These are phyloP conservation scores for Colletotrichum costaricense DNA, from an alignment of 2,329 filamentous ascomycete genomes.

Conservation along the genomic window DNA sequence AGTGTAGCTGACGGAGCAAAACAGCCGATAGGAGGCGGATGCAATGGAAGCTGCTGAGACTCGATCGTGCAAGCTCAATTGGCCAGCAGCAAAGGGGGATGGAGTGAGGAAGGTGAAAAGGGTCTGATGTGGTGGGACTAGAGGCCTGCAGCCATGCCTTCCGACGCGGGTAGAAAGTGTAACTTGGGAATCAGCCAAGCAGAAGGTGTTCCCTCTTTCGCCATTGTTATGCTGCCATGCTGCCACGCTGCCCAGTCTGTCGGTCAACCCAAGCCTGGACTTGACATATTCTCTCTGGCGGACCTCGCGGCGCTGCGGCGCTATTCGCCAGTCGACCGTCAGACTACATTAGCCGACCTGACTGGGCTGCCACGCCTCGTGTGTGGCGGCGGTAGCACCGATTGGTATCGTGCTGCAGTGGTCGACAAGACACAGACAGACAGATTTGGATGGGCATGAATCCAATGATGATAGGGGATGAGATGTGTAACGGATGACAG, in stretches of 20 bases:
- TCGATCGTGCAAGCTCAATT: slow-evolving; percentile 4
- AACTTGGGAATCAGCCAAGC: slow-evolving; percentile 23
- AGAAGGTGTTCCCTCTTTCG: not conserved
- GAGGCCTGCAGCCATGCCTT: slow-evolving; percentile 24
- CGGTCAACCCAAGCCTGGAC: not conserved
- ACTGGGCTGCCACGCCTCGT: not conserved
- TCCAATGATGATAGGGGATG: not conserved
- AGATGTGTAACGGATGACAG: not conserved
- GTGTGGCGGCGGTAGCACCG: not conserved
- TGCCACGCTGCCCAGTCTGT: not conserved
- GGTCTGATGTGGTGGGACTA: slow-evolving; percentile 11
- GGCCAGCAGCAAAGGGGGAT: not conserved
- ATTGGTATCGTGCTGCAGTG: not conserved
- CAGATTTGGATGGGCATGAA: not conserved
- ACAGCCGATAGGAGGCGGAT: slow-evolving; percentile 15
- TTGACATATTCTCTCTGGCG: slow-evolving; percentile 7
- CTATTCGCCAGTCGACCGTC: not conserved
- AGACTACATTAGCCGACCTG: slow-evolving; percentile 4
- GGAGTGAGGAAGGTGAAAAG: slow-evolving; percentile 3
- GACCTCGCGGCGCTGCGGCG: not conserved
- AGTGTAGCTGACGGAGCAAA: slow-evolving; percentile 11
- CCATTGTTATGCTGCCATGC: not conserved
- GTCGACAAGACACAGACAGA: not conserved
- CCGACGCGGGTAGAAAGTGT: slow-evolving; percentile 19
- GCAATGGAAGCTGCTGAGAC: slow-evolving; percentile 22